Base-by-base conservation (phyloP, 2,329 filamentous ascomycete species). In the Phoma sp. region DNA sequence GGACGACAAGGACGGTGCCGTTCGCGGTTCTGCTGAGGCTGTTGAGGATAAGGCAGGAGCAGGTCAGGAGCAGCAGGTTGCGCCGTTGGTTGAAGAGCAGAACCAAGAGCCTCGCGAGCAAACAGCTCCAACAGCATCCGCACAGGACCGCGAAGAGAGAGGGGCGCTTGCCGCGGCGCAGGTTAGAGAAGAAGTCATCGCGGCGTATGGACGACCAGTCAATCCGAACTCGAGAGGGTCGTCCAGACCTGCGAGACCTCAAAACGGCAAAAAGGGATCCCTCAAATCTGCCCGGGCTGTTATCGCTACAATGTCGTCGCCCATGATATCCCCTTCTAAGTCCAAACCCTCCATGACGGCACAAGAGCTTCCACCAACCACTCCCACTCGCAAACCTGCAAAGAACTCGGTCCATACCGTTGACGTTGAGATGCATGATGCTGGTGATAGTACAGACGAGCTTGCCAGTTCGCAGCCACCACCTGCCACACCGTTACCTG, bases 61-160 rank as follows among this genome's bases (percentile, higher is more conserved):
- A 9, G 64, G 62, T 23, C 47, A 57, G 30, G 14, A 57, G n/a
- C 57, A 62, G 24, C 41, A 51, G n/a, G 38, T 41, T 10, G 30
- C 57, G 11, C 55, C 51, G 41, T 60, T 60, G 13, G 59, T 43
- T 47, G 61, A 40, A 40, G 64, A 58, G 42, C 52, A 50, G 44
- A 60, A 42, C 50, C 66, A 58, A 57, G 66, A 38, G 67, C 66
- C 50, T 53, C 63, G 30, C 14, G 54, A 58, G 7, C 57, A 58
- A 7, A 63, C 50, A 9, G 57, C 64, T 36, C 62, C 66, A n/a
- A 62, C 43, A n/a, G 52, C 57, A 13, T 64, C 65, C 10, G 54
- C 57, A 11, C 67, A 64, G 35, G 59, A 62, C 46, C 69, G 67
- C 13, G 77, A 78, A 52, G 45, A 69, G 37, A 66, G 69, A 36